Conservation (phyloP, 345 rosid species). For the Murraya koenigii region DNA sequence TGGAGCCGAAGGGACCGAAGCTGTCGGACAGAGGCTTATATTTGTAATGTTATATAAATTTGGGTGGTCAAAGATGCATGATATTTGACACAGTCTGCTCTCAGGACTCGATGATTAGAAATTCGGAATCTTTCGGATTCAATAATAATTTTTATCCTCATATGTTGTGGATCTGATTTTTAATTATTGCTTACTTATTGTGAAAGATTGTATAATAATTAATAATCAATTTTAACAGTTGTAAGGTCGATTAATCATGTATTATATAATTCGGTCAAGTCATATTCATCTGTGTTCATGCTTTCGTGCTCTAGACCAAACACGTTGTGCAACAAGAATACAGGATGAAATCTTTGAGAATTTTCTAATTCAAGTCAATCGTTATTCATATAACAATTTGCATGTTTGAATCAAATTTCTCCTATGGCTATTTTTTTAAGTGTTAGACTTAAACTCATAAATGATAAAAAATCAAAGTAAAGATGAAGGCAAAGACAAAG, state of each 20-base stretch:
- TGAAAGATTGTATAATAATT: neutral
- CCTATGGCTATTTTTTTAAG: neutral
- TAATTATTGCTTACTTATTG: neutral
- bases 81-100: neutral
- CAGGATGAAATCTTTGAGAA: neutral
- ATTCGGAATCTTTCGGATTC: neutral
- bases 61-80: conserved; percentile 18
- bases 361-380: neutral
- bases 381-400: neutral
- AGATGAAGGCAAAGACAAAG: too few relatives aligned
- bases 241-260: neutral
- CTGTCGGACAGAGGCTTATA: conserved; percentile 7
- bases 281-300: neutral
- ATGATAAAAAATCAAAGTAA: too few relatives aligned
- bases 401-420: neutral
- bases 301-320: too few relatives aligned
- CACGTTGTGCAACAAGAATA: neutral
- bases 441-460: too few relatives aligned
- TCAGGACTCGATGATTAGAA: neutral
- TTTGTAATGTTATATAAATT: neutral
- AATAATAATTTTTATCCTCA: neutral
- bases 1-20: conserved; percentile 35
- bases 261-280: neutral
- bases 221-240: neutral
- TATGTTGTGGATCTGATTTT: neutral